Conservation (phyloP, 352 stramenopile species). For the Pythium dissimile region DNA sequence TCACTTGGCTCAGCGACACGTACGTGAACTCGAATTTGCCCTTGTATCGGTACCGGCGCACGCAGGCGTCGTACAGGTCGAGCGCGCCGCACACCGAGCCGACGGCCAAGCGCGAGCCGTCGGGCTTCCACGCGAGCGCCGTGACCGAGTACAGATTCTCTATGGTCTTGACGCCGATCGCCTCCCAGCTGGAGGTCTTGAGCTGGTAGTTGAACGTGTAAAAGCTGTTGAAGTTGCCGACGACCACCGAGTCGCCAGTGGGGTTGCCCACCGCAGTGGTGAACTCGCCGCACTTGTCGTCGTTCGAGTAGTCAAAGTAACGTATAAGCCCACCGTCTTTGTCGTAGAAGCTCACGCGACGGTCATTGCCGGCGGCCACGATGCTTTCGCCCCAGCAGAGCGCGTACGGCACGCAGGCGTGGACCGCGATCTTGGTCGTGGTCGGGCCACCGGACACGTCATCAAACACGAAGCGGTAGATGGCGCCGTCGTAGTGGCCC, state of each 20-base stretch:
- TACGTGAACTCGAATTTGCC: slow-evolving; percentile 96
- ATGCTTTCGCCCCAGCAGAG: slow-evolving; percentile 91
- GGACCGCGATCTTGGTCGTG: slow-evolving; percentile 86
- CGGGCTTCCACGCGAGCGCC: slow-evolving; percentile 88
- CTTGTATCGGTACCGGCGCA: slow-evolving; percentile 91
- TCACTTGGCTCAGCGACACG: slow-evolving; percentile 91
- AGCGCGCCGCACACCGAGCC: slow-evolving; percentile 89
- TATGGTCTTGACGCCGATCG: slow-evolving; percentile 76
- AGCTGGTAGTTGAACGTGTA: slow-evolving; percentile 88
- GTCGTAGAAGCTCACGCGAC: slow-evolving; percentile 91
- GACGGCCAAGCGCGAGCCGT: slow-evolving; percentile 87
- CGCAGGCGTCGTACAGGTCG: slow-evolving; percentile 92
- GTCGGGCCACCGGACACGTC: slow-evolving; percentile 73
- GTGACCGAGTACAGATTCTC: slow-evolving; percentile 93
- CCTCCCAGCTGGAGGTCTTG: slow-evolving; percentile 85
- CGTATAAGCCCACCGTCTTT: slow-evolving; percentile 75
- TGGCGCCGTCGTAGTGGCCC: slow-evolving; percentile 89
- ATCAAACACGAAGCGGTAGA: slow-evolving; percentile 93
- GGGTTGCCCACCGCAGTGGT: slow-evolving; percentile 84
- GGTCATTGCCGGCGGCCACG: slow-evolving; percentile 89
- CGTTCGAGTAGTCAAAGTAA: slow-evolving; percentile 89
- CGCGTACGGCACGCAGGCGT: slow-evolving; percentile 88
- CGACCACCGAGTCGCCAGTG: slow-evolving; percentile 88
- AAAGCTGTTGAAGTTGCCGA: slow-evolving; percentile 94
- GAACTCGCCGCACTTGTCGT: slow-evolving; percentile 83